A percentile compares a stretch with the other conserved stretches of the same genome.
phyloP scores from a whole-genome alignment of 176 grass and related monocot genomes.

The Triticum turgidum region DNA sequence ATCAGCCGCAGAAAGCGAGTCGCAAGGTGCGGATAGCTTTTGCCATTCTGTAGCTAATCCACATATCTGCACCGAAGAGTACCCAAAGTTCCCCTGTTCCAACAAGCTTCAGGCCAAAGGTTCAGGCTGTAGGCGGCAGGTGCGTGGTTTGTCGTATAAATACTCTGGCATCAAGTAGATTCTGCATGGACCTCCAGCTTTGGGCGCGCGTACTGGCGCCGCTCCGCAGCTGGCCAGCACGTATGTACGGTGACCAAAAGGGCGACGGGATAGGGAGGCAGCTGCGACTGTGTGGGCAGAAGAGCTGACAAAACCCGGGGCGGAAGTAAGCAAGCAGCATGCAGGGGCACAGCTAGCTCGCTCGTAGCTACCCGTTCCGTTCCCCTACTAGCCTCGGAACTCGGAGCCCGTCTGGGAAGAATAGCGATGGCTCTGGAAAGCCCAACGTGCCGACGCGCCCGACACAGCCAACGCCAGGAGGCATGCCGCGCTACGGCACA shows the following conservation, averaged over 20 bases:
- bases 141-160: not conserved
- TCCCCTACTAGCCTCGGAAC: constrained; percentile 21
- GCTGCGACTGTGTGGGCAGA: not conserved
- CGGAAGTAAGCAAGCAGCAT: constrained; percentile 28
- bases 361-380: not conserved
- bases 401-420: constrained; percentile 28
- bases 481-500: not conserved
- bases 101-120: not conserved
- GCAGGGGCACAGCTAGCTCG: not conserved
- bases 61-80: not conserved
- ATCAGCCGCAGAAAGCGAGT: not conserved
- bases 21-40: not conserved
- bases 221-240: not conserved
- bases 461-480: constrained; percentile 34
- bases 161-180: not conserved
- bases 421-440: not conserved
- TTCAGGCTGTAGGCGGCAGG: not conserved
- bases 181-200: not conserved
- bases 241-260: not conserved
- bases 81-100: not conserved
- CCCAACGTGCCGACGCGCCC: constrained; percentile 48
- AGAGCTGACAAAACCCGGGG: constrained; percentile 29
- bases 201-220: not conserved
- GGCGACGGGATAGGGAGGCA: not conserved
- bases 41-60: not conserved